phyloP scores from a whole-genome alignment of 1,284 basidiomycete species.

The Termitomyces sp. region DNA sequence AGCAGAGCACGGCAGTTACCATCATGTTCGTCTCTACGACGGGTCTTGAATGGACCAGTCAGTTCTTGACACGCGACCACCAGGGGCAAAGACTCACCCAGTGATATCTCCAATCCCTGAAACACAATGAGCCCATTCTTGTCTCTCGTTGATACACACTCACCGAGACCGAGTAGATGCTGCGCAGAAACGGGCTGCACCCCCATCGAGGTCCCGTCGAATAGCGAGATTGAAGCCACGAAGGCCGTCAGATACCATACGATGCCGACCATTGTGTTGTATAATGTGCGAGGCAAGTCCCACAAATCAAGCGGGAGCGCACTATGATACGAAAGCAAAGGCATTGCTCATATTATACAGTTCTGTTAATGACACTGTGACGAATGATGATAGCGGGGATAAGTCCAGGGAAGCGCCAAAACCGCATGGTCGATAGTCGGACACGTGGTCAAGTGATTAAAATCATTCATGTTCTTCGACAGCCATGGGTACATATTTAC shows the following conservation, averaged over 20 bases:
- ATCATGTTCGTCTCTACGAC: constrained; percentile 78
- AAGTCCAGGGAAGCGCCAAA: not conserved
- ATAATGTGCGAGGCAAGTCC: constrained; percentile 29
- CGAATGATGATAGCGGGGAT: not conserved
- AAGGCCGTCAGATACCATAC: constrained; percentile 40
- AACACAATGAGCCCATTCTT: not conserved
- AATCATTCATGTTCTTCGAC: no score
- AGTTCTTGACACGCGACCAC: not conserved
- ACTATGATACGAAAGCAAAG: constrained; percentile 28
- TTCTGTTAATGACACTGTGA: not conserved
- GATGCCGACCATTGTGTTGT: constrained; percentile 31
- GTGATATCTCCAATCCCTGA: constrained; percentile 74
- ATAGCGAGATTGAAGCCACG: constrained; percentile 30
- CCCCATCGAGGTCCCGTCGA: constrained; percentile 20
- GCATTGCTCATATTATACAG: constrained; percentile 23
- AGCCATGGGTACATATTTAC: no score
- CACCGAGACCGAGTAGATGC: constrained; percentile 57
- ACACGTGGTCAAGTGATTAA: constrained; percentile 8
- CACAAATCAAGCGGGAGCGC: constrained; percentile 31
- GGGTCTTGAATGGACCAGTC: constrained; percentile 37
- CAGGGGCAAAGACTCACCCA: constrained; percentile 42
- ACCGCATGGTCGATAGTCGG: constrained; percentile 14
- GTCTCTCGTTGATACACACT: constrained; percentile 18
- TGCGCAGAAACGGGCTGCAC: constrained; percentile 32
- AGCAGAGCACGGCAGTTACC: constrained; percentile 31